Conservation (phyloP, 768 basidiomycete species). For the Suillus paluster region DNA sequence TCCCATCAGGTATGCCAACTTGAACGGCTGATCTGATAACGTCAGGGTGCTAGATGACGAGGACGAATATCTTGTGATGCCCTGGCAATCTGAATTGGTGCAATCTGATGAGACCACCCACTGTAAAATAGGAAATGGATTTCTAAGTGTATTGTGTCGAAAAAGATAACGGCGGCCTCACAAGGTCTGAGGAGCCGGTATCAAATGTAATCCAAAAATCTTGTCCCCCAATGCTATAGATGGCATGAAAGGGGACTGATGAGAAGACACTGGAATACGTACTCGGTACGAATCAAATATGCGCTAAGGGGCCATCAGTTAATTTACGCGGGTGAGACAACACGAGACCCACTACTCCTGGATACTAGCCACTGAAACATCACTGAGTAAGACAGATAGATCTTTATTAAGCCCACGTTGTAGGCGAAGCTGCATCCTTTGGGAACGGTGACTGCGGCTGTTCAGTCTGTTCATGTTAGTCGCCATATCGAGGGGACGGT, state of each 20-base stretch:
- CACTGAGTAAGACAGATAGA: constrained; percentile 18
- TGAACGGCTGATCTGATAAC: constrained; percentile 42
- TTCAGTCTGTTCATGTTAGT: background rate
- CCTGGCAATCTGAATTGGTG: constrained; percentile 46
- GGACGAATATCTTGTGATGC: constrained; percentile 45
- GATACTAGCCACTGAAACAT: constrained; percentile 22
- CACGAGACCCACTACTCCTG: constrained; percentile 26
- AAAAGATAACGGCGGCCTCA: constrained; percentile 26
- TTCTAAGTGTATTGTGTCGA: constrained; percentile 6
- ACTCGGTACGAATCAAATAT: constrained; percentile 38
- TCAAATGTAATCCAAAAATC: constrained; percentile 52
- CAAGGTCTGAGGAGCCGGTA: constrained; percentile 63
- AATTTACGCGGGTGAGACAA: constrained; percentile 7
- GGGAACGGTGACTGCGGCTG: background rate
- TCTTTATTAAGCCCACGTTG: constrained; percentile 8
- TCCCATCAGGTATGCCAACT: constrained; percentile 53
- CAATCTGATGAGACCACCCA: constrained; percentile 59
- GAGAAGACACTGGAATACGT: background rate
- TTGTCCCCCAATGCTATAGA: constrained; percentile 45
- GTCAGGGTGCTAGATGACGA: constrained; percentile 35
- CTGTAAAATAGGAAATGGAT: constrained; percentile 22
- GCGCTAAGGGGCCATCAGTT: constrained; percentile 27
- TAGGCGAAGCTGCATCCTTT: constrained; percentile 9
- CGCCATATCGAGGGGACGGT: background rate
- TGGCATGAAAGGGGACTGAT: background rate